Percentiles rank a stretch among this genome's conserved stretches.
Evolutionary conservation across 495 filamentous ascomycete species (phyloP).

Genomic region (Astrothelium macrocarpum): DNA sequence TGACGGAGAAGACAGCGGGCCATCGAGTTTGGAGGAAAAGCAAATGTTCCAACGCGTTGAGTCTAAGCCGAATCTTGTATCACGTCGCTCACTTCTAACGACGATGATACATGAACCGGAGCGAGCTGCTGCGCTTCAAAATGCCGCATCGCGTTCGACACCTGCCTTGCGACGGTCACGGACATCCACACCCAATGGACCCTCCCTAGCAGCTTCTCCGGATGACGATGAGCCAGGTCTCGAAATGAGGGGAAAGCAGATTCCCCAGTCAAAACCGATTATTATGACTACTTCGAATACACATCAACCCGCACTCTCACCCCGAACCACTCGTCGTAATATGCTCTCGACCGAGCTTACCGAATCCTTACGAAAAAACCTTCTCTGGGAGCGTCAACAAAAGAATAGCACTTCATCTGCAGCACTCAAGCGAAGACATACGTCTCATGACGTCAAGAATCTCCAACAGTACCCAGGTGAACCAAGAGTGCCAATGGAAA

Average conservation of each 20-base stretch:
- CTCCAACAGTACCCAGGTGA: constrained; percentile 61
- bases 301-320: constrained; percentile 61
- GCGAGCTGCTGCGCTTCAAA: constrained; percentile 55
- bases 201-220: constrained; percentile 64
- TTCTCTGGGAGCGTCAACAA: constrained; percentile 82
- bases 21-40: constrained; percentile 69
- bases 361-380: constrained; percentile 63
- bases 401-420: constrained; percentile 83
- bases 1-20: constrained; percentile 76
- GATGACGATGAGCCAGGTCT: constrained; percentile 54
- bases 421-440: constrained; percentile 83
- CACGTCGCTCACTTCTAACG: constrained; percentile 80
- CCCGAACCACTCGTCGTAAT: constrained; percentile 85
- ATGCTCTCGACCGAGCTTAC: constrained; percentile 94
- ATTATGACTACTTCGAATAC: constrained; percentile 61
- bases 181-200: constrained; percentile 60
- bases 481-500: constrained; percentile 11
- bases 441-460: constrained; percentile 78
- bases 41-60: constrained; percentile 82
- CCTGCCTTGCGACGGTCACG: constrained; percentile 74
- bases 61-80: constrained; percentile 74
- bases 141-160: constrained; percentile 65
- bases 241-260: constrained; percentile 63
- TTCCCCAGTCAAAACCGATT: constrained; percentile 79
- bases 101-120: constrained; percentile 74